Percentiles rank a stretch among this genome's conserved stretches.
phyloP scores from a whole-genome alignment of 352 stramenopile genomes.

The Globisporangium apiculatum region DNA sequence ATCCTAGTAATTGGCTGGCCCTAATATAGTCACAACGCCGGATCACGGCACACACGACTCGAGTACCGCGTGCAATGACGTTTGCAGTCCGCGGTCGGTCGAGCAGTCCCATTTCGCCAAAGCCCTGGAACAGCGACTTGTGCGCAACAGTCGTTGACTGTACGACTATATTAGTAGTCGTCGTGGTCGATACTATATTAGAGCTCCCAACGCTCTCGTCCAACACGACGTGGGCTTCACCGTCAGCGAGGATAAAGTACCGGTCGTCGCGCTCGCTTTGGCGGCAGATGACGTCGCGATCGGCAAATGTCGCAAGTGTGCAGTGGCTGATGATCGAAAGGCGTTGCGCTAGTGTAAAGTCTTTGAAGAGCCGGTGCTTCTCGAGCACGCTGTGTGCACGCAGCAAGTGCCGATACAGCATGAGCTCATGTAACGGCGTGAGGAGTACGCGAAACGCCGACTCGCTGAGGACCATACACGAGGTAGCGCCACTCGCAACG shows the following conservation, averaged over 20 bases:
- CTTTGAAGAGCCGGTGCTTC: slow-evolving; percentile 58
- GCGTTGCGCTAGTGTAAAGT: slow-evolving; percentile 28
- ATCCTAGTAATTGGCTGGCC: slow-evolving; percentile 25
- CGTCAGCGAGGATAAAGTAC: slow-evolving; percentile 66
- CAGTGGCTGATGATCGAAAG: slow-evolving; percentile 48
- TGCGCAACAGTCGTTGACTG: slow-evolving; percentile 19
- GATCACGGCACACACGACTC: slow-evolving; percentile 38
- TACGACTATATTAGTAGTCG: too few species aligned
- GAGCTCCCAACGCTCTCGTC: slow-evolving; percentile 19
- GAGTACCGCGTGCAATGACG: slow-evolving; percentile 30
- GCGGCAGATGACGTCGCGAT: slow-evolving; percentile 39
- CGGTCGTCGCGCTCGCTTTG: slow-evolving; percentile 50
- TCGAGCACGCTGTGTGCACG: slow-evolving; percentile 46
- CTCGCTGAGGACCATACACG: slow-evolving; percentile 41
- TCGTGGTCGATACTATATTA: not conserved
- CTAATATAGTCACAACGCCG: slow-evolving; percentile 39
- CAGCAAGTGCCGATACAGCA: slow-evolving; percentile 51
- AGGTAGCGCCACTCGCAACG: slow-evolving; percentile 38
- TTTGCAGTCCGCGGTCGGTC: slow-evolving; percentile 40
- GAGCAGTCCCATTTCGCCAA: slow-evolving; percentile 77
- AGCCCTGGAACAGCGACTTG: slow-evolving; percentile 60
- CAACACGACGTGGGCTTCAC: slow-evolving; percentile 47
- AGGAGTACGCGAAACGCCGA: slow-evolving; percentile 34
- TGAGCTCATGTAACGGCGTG: slow-evolving; percentile 40
- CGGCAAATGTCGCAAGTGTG: slow-evolving; percentile 30